These are phyloP conservation scores for Candida insectalens DNA, from an alignment of 805 yeast species.

Conservation along the genomic window DNA sequence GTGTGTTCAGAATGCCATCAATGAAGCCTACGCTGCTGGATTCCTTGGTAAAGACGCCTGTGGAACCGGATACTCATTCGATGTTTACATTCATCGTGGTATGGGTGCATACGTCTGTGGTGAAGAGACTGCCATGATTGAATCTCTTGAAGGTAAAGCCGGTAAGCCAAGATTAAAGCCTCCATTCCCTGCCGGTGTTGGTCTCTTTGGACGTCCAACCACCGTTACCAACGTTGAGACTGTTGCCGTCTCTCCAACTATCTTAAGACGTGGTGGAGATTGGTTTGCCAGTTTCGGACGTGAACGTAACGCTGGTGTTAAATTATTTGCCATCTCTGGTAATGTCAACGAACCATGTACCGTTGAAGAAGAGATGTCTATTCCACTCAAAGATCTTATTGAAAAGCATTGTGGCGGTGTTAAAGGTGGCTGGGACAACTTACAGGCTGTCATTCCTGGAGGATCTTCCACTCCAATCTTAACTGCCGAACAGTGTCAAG, in stretches of 20 bases:
- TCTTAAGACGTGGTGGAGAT: conserved; percentile 78
- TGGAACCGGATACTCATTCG: conserved; percentile 79
- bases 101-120: conserved; percentile 93
- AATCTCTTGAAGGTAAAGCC: conserved; percentile 84
- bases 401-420: conserved; percentile 90
- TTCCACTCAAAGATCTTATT: conserved; percentile 70
- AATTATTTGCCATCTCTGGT: conserved; percentile 80
- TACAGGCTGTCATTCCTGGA: conserved; percentile 82
- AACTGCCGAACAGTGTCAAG: conserved; percentile 57
- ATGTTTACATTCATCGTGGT: conserved; percentile 80
- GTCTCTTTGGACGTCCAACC: conserved; percentile 83
- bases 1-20: conserved; percentile 67
- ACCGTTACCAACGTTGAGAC: conserved; percentile 90
- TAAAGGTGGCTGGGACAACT: conserved; percentile 88
- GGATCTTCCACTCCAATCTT: conserved; percentile 83
- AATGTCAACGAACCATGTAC: conserved; percentile 91
- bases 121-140: conserved; percentile 85
- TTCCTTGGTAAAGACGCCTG: conserved; percentile 78
- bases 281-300: conserved; percentile 84
- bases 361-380: conserved; percentile 90
- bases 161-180: conserved; percentile 93
- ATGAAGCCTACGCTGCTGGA: conserved; percentile 79
- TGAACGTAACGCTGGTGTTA: conserved; percentile 76
- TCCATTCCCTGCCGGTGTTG: conserved; percentile 92
- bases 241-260: conserved; percentile 84